Evolutionary conservation across 495 filamentous ascomycete species (phyloP).

Genomic region (Glarea lozoyensis): DNA sequence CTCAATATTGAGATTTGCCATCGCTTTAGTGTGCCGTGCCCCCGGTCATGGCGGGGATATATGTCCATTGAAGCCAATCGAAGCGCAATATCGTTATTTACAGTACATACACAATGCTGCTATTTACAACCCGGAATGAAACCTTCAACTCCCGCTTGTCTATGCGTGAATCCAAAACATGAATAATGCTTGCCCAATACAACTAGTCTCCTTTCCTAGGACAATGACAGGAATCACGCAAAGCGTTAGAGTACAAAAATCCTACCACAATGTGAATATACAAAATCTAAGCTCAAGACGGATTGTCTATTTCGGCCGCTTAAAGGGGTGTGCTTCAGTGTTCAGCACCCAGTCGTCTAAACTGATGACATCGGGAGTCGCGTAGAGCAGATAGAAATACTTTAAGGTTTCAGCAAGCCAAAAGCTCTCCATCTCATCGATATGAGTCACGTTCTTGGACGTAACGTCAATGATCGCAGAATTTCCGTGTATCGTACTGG

Average conservation of each 20-base stretch:
- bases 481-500: constrained; percentile 56
- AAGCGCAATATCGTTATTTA: no score
- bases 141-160: no score
- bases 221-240: no score
- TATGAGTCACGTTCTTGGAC: constrained; percentile 3
- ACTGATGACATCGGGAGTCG: constrained; percentile 61
- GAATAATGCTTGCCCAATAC: no score
- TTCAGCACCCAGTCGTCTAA: constrained; percentile 82
- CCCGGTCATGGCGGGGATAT: no score
- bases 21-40: no score
- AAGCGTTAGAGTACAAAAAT: background rate
- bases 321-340: constrained; percentile 51
- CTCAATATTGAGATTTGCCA: no score
- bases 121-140: no score
- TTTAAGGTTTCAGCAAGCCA: constrained; percentile 72
- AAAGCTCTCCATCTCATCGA: constrained; percentile 46
- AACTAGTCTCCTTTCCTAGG: no score
- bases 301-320: constrained; percentile 28
- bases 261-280: background rate
- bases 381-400: constrained; percentile 75
- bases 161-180: no score
- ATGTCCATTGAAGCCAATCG: no score
- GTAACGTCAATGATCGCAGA: constrained; percentile 72
- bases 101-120: no score
- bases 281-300: background rate